Conservation (phyloP, 108 stramenopile species). For the Aureococcus anophagefferens region DNA sequence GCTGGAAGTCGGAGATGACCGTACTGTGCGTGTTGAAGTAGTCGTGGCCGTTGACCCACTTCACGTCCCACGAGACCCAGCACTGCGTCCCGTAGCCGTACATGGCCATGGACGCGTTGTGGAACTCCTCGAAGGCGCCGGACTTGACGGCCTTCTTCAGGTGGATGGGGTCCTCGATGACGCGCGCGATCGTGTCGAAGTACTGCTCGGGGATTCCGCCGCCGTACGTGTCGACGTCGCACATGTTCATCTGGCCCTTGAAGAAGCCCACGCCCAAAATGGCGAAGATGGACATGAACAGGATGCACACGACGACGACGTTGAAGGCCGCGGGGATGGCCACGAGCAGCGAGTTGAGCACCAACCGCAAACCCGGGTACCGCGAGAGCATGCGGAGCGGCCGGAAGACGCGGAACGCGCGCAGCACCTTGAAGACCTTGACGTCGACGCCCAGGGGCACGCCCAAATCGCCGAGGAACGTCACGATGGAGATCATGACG, state of each 20-base stretch:
- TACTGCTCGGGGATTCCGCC: slow-evolving; percentile 19
- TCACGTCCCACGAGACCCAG: not conserved
- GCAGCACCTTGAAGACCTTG: slow-evolving; percentile 30
- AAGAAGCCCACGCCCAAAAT: slow-evolving; percentile 56
- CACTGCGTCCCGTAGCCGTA: not conserved
- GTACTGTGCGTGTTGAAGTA: not conserved
- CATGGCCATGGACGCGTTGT: not conserved
- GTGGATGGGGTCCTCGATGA: not conserved
- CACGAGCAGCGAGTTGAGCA: slow-evolving; percentile 57
- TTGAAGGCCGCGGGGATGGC: slow-evolving; percentile 49
- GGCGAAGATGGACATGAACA: slow-evolving; percentile 54
- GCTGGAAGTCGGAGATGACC: not conserved
- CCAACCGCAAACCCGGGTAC: slow-evolving; percentile 52
- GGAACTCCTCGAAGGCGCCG: not conserved
- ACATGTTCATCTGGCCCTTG: slow-evolving; percentile 50
- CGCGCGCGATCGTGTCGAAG: slow-evolving; percentile 22
- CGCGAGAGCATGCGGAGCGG: slow-evolving; percentile 57
- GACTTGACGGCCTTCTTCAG: not conserved
- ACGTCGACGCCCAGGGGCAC: slow-evolving; percentile 9
- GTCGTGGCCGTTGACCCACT: not conserved
- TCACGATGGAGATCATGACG: slow-evolving; percentile 43
- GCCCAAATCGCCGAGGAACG: slow-evolving; percentile 9
- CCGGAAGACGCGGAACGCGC: slow-evolving; percentile 54
- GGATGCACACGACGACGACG: slow-evolving; percentile 36
- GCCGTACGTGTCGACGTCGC: slow-evolving; percentile 33